These are phyloP conservation scores for Akanthomyces dipterigenus DNA, from an alignment of 2,329 filamentous ascomycete genomes.

Conservation along the genomic window DNA sequence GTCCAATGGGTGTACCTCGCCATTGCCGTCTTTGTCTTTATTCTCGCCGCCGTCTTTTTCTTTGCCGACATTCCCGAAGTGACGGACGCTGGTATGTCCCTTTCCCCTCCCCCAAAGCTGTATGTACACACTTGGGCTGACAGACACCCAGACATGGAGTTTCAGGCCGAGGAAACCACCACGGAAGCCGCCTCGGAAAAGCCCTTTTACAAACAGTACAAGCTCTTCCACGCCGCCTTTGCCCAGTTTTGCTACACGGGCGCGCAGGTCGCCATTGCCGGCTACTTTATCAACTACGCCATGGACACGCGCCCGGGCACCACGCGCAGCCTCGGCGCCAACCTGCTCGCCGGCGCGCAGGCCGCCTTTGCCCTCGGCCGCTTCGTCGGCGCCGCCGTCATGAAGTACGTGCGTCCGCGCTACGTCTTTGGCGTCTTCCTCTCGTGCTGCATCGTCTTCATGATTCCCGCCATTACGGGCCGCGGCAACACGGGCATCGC, in stretches of 20 bases:
- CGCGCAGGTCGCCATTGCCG: conserved; percentile 59
- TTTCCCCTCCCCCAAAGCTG: background rate
- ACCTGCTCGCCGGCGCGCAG: conserved; percentile 68
- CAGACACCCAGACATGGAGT: conserved; percentile 49
- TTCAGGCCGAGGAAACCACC: conserved; percentile 50
- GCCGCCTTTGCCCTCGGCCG: conserved; percentile 66
- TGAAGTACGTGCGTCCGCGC: conserved; percentile 61
- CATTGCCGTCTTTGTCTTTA: conserved; percentile 64
- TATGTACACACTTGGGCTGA: background rate
- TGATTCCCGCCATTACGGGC: conserved; percentile 40
- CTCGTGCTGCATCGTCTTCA: conserved; percentile 57
- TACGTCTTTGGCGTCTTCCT: conserved; percentile 63
- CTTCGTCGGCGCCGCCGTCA: conserved; percentile 59
- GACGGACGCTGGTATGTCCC: conserved; percentile 42
- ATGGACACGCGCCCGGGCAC: conserved; percentile 51
- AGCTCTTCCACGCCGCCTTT: conserved; percentile 67
- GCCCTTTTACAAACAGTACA: conserved; percentile 64
- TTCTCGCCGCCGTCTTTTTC: conserved; percentile 61
- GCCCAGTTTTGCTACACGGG: conserved; percentile 77
- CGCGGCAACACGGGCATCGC: conserved; percentile 41
- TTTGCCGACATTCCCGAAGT: conserved; percentile 64
- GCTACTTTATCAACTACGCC: conserved; percentile 70
- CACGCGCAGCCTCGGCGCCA: conserved; percentile 46
- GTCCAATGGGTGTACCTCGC: conserved; percentile 74
- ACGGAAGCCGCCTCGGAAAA: conserved; percentile 50